Evolutionary conservation across 2,329 filamentous ascomycete genomes (phyloP).

Genomic region (Stachybotrys echinatus): DNA sequence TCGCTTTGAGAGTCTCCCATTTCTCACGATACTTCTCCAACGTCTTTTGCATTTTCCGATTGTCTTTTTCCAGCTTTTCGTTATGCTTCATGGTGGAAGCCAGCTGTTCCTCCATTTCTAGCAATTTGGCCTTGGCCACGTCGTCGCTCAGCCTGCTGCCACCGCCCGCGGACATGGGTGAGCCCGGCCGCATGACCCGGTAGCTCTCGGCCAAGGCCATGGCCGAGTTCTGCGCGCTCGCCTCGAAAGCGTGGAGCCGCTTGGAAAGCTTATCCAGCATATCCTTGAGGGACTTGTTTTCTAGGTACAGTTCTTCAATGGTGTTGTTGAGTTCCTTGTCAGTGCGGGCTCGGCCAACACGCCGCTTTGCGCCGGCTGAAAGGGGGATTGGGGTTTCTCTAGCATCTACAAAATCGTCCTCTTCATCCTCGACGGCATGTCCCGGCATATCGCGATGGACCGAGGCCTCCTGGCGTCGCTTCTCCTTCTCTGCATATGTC

Average conservation of each 20-base stretch:
- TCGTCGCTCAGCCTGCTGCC: conserved; percentile 22
- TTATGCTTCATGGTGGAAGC: conserved; percentile 52
- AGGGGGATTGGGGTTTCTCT: conserved; percentile 55
- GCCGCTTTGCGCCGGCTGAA: conserved; percentile 35
- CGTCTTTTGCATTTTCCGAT: conserved; percentile 50
- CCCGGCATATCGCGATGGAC: conserved; percentile 45
- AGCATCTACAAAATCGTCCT: conserved; percentile 89
- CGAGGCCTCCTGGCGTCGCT: conserved; percentile 51
- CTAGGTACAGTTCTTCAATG: conserved; percentile 80
- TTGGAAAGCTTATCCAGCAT: conserved; percentile 82
- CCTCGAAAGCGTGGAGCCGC: conserved; percentile 88
- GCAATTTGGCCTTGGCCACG: conserved; percentile 42
- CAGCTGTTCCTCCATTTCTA: conserved; percentile 65
- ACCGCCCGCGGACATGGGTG: conserved; percentile 34
- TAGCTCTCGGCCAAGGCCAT: conserved; percentile 82
- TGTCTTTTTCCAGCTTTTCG: conserved; percentile 60
- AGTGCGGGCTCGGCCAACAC: conserved; percentile 32
- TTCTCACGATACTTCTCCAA: conserved; percentile 54
- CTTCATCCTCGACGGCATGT: conserved; percentile 49
- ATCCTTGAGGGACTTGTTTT: conserved; percentile 81
- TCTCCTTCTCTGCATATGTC: conserved; percentile 62
- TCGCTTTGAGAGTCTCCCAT: conserved; percentile 57
- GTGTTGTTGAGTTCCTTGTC: conserved; percentile 56
- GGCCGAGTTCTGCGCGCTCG: conserved; percentile 81
- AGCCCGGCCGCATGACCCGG: conserved; percentile 54